These are phyloP conservation scores for Carex pumila DNA, from an alignment of 176 grass and related monocot species.

Conservation along the genomic window DNA sequence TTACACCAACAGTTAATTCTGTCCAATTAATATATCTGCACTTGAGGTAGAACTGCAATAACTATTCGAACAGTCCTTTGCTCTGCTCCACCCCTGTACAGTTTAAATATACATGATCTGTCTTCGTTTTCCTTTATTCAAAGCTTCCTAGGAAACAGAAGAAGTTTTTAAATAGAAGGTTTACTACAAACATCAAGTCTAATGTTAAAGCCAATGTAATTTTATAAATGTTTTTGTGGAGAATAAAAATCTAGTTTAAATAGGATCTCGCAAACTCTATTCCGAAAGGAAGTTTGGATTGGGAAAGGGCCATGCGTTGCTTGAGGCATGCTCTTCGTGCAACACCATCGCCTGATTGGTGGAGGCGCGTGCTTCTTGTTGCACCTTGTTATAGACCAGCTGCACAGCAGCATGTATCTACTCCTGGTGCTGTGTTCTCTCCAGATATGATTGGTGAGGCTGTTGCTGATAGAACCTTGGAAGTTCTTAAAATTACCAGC, in stretches of 20 bases:
- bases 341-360: constrained; percentile 97
- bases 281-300: constrained; percentile 84
- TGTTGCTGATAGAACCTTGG: constrained; percentile 87
- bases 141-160: background rate
- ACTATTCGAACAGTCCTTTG: background rate
- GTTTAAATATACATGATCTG: background rate
- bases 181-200: background rate
- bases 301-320: constrained; percentile 93
- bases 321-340: constrained; percentile 91
- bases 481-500: constrained; percentile 77
- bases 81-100: background rate
- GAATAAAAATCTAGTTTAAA: constrained; percentile 28
- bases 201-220: background rate
- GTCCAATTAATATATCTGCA: background rate
- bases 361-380: constrained; percentile 92
- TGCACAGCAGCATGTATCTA: constrained; percentile 63
- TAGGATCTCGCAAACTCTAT: constrained; percentile 95
- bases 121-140: background rate
- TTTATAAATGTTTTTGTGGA: background rate
- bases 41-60: background rate
- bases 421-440: constrained; percentile 91
- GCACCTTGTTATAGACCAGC: constrained; percentile 88
- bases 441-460: constrained; percentile 97
- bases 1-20: background rate
- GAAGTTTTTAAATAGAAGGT: background rate